Evolutionary conservation across 192 early-diverging fungal species (phyloP).

Genomic region (Linnemannia hyalina): DNA sequence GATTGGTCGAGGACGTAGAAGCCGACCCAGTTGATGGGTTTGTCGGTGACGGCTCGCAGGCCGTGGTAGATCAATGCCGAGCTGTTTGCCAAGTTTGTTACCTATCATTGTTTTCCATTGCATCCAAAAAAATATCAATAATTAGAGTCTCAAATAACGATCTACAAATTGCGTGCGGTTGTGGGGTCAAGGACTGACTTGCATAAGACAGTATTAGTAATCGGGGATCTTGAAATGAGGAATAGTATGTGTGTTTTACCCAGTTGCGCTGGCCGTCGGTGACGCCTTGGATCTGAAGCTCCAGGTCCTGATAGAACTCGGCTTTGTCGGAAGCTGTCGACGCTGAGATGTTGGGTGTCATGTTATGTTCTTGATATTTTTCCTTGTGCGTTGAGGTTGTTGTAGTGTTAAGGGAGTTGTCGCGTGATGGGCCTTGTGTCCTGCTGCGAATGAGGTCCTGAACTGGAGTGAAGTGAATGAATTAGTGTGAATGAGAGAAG

Average conservation of each 20-base stretch:
- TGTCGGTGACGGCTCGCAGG: conserved; percentile 74
- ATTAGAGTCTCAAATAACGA: neutral
- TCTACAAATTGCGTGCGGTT: neutral
- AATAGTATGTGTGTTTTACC: conserved; percentile 21
- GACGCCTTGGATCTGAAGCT: conserved; percentile 69
- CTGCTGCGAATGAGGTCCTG: neutral
- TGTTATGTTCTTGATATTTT: neutral
- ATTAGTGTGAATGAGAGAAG: neutral
- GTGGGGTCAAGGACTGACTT: neutral
- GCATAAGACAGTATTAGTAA: neutral
- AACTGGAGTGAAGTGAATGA: neutral
- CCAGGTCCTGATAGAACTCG: conserved; percentile 80
- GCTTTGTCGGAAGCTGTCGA: conserved; percentile 61
- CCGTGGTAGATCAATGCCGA: conserved; percentile 85
- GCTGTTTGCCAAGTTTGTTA: conserved; percentile 86
- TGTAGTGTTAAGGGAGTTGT: neutral
- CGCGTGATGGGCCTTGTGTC: neutral
- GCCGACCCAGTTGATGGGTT: conserved; percentile 84
- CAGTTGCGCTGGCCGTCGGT: conserved; percentile 78
- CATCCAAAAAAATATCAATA: neutral
- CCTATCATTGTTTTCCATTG: conserved; percentile 27
- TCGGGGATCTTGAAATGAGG: neutral
- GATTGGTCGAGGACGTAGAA: conserved; percentile 80
- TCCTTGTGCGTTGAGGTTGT: neutral
- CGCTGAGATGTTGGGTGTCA: conserved; percentile 39